These are phyloP conservation scores for Glebionis coronaria DNA, from an alignment of 129 eudicot species.

Conservation along the genomic window DNA sequence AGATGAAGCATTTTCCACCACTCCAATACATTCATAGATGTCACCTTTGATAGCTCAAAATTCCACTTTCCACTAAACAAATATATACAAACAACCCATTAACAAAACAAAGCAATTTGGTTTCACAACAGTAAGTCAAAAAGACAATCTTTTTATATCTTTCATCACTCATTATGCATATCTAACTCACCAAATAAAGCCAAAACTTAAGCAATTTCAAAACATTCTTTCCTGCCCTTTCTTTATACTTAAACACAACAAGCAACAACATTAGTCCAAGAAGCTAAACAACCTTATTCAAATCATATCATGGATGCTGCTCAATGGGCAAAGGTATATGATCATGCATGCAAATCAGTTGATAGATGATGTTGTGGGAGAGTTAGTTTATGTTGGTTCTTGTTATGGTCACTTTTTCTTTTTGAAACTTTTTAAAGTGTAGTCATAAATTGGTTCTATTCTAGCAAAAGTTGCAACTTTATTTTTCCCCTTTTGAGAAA, in stretches of 20 bases:
- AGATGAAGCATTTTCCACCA: conserved; percentile 26
- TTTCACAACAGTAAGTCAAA: conserved; percentile 40
- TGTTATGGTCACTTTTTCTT: background rate
- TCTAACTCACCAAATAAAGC: conserved; percentile 40
- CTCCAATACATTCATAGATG: conserved; percentile 31
- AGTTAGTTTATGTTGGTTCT: background rate
- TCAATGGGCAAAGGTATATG: conserved; percentile 55
- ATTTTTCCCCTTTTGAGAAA: conserved; percentile 19
- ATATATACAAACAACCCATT: conserved; percentile 36
- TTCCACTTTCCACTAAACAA: conserved; percentile 38
- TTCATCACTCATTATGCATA: conserved; percentile 28
- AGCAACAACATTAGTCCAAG: background rate
- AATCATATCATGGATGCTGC: conserved; percentile 54
- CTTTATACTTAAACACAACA: conserved; percentile 14
- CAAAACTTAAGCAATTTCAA: conserved; percentile 35
- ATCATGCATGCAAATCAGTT: background rate
- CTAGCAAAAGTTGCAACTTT: conserved; percentile 25
- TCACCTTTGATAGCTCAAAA: conserved; percentile 38
- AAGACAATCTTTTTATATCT: conserved; percentile 30
- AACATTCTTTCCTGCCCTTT: conserved; percentile 38
- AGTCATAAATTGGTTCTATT: conserved; percentile 6
- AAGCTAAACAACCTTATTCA: conserved; percentile 7
- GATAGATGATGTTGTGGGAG: background rate
- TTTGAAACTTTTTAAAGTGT: conserved; percentile 3
- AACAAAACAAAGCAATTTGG: conserved; percentile 19